phyloP scores from a whole-genome alignment of 2,329 filamentous ascomycete species.

The Ceratocystiopsis brevicomis region DNA sequence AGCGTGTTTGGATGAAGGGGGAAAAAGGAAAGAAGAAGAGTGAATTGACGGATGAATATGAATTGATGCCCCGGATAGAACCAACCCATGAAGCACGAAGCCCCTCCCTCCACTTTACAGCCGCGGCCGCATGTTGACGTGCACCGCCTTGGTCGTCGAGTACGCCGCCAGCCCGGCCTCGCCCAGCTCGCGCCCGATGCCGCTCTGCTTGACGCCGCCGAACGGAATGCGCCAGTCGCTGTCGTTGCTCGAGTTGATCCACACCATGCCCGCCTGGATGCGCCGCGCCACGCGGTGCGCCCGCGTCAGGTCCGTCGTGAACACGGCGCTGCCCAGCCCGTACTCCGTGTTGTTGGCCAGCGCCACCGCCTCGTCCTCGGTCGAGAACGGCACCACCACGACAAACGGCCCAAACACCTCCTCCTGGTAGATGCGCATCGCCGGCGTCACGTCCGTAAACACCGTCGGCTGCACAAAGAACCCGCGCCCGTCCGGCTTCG shows the following conservation, averaged over 20 bases:
- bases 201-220: constrained; percentile 20
- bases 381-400: constrained; percentile 29
- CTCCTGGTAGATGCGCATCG: constrained; percentile 22
- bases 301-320: constrained; percentile 32
- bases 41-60: no score
- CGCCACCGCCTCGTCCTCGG: constrained; percentile 28
- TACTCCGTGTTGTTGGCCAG: constrained; percentile 35
- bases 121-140: constrained; percentile 16
- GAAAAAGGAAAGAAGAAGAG: no score
- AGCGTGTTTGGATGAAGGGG: constrained; percentile 7
- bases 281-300: constrained; percentile 15
- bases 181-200: constrained; percentile 19
- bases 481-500: constrained; percentile 3
- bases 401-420: constrained; percentile 43
- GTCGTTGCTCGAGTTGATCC: constrained; percentile 26
- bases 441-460: constrained; percentile 6
- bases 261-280: constrained; percentile 36
- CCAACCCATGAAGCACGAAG: no score
- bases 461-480: constrained; percentile 10
- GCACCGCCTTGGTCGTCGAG: constrained; percentile 18
- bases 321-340: constrained; percentile 34
- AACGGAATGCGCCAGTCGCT: constrained; percentile 34
- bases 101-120: no score
- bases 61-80: no score
- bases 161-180: constrained; percentile 19